Base-by-base conservation (phyloP, 371 early-diverging fungal genomes). In the Dichotomocladium elegans region DNA sequence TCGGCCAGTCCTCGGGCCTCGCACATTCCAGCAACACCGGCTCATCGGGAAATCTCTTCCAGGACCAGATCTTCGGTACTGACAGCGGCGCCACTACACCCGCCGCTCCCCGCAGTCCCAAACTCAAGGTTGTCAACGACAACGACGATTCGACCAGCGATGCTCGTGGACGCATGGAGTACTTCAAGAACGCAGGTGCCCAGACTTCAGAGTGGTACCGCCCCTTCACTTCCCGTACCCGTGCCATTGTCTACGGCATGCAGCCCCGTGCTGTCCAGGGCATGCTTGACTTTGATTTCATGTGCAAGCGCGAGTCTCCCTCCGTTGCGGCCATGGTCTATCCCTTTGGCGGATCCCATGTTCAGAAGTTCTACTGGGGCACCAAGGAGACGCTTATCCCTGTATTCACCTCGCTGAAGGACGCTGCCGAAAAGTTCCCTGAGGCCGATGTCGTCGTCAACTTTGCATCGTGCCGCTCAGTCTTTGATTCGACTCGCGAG, bases 331-430 rank as follows among this genome's bases (percentile, higher is more conserved):
- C 94, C 61, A 96, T 98, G 95, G 91, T 98, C 63, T 98, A 98
- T 76, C 96, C 98, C 53, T 98, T 98, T 74, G 96, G 98, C 55
- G 97, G 97, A 25, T 89, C 91, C 64, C 95, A 96, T 69, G 92
- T 96, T 46, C 95, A 96, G 69, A 98, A 96, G 79, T 96, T 96
- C 80, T 98, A 98, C 83, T 98, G 98, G 98, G 98, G 98, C 49
- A 94, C 95, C 42, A 89, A 93, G 80, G 98, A 98, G 76, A 96
- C 94, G 14, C 80, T 96, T 52, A 65, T 98, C 33, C 93, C 94
- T 14, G 98, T 98, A 26, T 95, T 91, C 71, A 90, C 93, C 12
- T 79, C 90, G 27, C 68, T 95, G 50, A 82, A 85, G 56, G 95
- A 93, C 61, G 98, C 97, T 2, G 68, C 82, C 43, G 77, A 79